Base-by-base conservation (phyloP, 1,284 basidiomycete genomes). In the Tetrapyrgos nigripes region DNA sequence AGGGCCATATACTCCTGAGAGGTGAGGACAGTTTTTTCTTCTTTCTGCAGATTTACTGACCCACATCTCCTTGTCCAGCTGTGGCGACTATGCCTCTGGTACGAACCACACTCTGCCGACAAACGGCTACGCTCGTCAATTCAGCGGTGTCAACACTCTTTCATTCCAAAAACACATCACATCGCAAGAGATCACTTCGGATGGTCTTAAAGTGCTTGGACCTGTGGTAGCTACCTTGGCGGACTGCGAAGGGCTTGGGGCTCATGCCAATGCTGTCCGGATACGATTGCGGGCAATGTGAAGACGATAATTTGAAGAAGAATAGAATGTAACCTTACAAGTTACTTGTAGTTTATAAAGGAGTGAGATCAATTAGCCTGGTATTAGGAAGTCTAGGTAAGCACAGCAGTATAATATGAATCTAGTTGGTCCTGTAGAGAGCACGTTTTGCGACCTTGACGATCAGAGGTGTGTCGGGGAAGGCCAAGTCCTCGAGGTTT, bases 81-180 rank as follows among this genome's bases (percentile, higher is more conserved):
- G 96, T 73, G 97, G 97, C 33, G 97, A 99, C 74, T 99, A 99
- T 69, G 97, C 97, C 3, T 96, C 94, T 0, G 97, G 97, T 23
- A 99, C 97, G 9, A 99, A 99, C 76, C 97, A 99, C 81, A 98
- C 97, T 0, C 83, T 96, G 31, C 94, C 94, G 26, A 97, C 93
- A 3, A 96, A 95, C 68, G 96, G 96, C 21, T 98, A 96, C 71
- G 97, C 97, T 14, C 90, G 95, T 57, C 96, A 98, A 73, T 99
- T 97, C 80, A 96, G 94, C 64, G 97, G 97, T 17, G 97, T 99
- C 66, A 98, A 97, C 77, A 98, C 97, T 0, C 82, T 88, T 21
- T 96, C 96, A 1, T 99, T 99, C 89, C 96, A 98, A 76, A 99
- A 99, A 77, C 93, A 98, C 76, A 98, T 99, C 70, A 99, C 97